A percentile compares a stretch with the other conserved stretches of the same genome.
These are phyloP conservation scores for Trypanosomatidae sp. DNA, from an alignment of 208 protist species.

Conservation along the genomic window DNA sequence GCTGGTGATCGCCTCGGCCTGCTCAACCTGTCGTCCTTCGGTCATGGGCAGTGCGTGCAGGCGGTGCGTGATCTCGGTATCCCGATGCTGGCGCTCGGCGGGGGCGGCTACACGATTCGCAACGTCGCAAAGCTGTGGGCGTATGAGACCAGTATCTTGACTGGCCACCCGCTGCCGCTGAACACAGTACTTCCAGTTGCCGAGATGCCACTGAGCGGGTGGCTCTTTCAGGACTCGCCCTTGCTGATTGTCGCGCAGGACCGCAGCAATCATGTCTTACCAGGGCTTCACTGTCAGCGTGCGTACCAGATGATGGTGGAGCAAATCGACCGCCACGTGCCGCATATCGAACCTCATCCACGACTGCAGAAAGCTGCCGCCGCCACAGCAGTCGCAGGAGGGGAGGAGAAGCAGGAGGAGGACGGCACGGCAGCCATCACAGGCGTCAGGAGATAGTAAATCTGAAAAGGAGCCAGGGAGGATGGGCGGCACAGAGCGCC, in stretches of 20 bases:
- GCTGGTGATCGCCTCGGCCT: slow-evolving; percentile 96
- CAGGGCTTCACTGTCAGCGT: slow-evolving; percentile 66
- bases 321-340: slow-evolving; percentile 73
- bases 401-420: background rate
- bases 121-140: slow-evolving; percentile 99
- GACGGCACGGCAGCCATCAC: slow-evolving; percentile 8
- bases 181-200: slow-evolving; percentile 65
- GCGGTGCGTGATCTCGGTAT: slow-evolving; percentile 93
- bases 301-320: slow-evolving; percentile 64
- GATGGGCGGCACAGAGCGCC: background rate
- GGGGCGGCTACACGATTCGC: slow-evolving; percentile 99
- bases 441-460: background rate
- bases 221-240: slow-evolving; percentile 81
- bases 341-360: slow-evolving; percentile 50
- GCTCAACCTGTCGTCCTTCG: slow-evolving; percentile 93
- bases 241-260: slow-evolving; percentile 77
- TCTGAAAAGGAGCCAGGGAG: background rate
- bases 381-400: background rate
- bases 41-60: slow-evolving; percentile 95
- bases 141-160: slow-evolving; percentile 89
- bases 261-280: slow-evolving; percentile 61
- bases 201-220: slow-evolving; percentile 74
- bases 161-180: slow-evolving; percentile 60
- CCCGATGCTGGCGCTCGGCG: slow-evolving; percentile 97
- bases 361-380: slow-evolving; percentile 5